These are phyloP conservation scores for Malassezia slooffiae DNA, from an alignment of 1,284 basidiomycete species.

Conservation along the genomic window DNA sequence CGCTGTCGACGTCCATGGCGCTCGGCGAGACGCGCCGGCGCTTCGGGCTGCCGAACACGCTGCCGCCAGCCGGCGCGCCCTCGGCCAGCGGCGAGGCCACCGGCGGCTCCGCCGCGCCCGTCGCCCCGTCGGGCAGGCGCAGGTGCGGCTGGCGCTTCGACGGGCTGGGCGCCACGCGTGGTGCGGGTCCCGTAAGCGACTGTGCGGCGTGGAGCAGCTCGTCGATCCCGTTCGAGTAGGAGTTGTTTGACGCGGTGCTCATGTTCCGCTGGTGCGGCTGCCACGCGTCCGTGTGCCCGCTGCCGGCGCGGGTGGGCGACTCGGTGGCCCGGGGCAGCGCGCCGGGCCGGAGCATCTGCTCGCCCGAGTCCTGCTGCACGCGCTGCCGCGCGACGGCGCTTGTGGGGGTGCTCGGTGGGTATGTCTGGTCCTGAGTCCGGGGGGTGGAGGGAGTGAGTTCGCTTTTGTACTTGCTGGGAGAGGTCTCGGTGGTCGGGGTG, in stretches of 20 bases:
- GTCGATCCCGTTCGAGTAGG: constrained; percentile 39
- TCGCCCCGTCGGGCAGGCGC: too few relatives aligned
- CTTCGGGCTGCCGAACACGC: constrained; percentile 38
- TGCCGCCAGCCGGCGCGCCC: constrained; percentile 21
- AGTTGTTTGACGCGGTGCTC: too few relatives aligned
- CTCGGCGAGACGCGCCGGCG: constrained; percentile 31
- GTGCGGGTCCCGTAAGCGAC: constrained; percentile 27
- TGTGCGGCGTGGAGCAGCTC: constrained; percentile 44
- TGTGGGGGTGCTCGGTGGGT: constrained; percentile 19
- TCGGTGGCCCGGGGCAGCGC: too few relatives aligned
- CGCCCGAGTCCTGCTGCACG: too few relatives aligned
- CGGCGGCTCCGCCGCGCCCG: constrained; percentile 3
- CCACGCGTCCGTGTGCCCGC: constrained; percentile 1
- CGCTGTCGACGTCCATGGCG: constrained; percentile 21
- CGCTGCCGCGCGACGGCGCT: too few relatives aligned
- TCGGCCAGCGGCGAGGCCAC: constrained; percentile 15
- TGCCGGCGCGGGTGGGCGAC: constrained; percentile 18
- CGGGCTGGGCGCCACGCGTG: constrained; percentile 10
- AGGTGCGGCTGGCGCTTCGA: constrained; percentile 1
- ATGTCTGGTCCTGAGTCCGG: too few relatives aligned
- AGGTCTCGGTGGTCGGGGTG: background rate
- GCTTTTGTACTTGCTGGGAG: constrained; percentile 2
- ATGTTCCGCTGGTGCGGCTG: too few relatives aligned
- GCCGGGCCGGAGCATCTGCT: too few relatives aligned
- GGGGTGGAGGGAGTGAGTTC: too few relatives aligned